Evolutionary conservation across 805 yeast genomes (phyloP).

Genomic region (Zygoascus flipseniorum): DNA sequence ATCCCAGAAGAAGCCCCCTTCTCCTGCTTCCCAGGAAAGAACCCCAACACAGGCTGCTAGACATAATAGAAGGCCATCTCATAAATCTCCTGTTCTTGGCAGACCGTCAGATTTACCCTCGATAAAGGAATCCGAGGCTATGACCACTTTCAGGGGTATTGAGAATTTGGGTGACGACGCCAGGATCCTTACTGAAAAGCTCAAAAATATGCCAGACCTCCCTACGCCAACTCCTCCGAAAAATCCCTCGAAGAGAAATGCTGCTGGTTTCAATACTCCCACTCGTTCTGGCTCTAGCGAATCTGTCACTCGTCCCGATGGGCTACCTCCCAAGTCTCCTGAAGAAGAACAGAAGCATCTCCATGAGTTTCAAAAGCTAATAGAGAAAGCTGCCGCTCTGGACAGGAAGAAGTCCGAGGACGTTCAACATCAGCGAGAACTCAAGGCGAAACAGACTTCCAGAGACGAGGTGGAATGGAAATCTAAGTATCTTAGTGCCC

Average conservation of each 20-base stretch:
- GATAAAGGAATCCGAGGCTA: slow-evolving; percentile 18
- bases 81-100: slow-evolving; percentile 1
- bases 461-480: slow-evolving; percentile 34
- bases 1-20: slow-evolving; percentile 10
- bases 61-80: not conserved
- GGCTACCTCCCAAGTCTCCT: slow-evolving; percentile 56
- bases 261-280: not conserved
- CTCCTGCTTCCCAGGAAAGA: not conserved
- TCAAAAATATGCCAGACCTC: not conserved
- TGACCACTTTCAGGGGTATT: slow-evolving; percentile 14
- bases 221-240: not conserved
- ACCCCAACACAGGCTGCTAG: not conserved
- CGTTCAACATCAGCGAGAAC: slow-evolving; percentile 13
- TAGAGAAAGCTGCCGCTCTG: slow-evolving; percentile 28
- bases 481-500: slow-evolving; percentile 25
- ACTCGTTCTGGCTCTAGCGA: not conserved
- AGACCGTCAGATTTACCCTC: slow-evolving; percentile 4
- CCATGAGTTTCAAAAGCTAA: slow-evolving; percentile 39
- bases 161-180: slow-evolving; percentile 28
- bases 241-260: not conserved
- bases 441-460: slow-evolving; percentile 17
- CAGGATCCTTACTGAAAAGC: slow-evolving; percentile 18
- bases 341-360: slow-evolving; percentile 48
- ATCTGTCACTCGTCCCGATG: slow-evolving; percentile 46
- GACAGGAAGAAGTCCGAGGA: slow-evolving; percentile 28